phyloP scores from a whole-genome alignment of 148 eudicot species.

The Rhododendron molle region DNA sequence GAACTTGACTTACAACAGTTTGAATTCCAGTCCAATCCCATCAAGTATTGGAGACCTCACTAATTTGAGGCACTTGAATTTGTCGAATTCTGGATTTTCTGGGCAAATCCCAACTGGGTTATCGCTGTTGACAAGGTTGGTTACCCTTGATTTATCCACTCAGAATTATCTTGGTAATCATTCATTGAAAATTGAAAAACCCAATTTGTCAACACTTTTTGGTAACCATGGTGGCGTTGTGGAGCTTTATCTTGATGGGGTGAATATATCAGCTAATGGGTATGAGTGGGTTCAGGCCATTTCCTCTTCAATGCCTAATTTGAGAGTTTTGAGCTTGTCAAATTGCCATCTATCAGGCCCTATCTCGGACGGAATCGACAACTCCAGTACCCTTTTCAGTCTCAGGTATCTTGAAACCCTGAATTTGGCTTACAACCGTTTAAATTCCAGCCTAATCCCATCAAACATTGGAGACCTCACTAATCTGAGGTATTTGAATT shows the following conservation, averaged over 20 bases:
- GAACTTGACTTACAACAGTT: no score
- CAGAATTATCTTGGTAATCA: no score
- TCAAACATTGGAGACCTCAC: conserved; percentile 18
- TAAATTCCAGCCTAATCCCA: conserved; percentile 13
- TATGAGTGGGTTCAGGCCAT: conserved; percentile 6
- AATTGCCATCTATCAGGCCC: conserved; percentile 21
- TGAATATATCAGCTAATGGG: conserved; percentile 10
- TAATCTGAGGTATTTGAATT: conserved; percentile 21
- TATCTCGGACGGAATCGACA: conserved; percentile 8
- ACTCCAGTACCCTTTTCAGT: conserved; percentile 14
- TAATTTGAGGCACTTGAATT: no score
- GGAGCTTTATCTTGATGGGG: conserved; percentile 17
- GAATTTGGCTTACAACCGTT: conserved; percentile 29
- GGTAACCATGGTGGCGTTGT: not conserved
- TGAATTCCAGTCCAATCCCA: no score
- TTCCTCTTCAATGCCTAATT: conserved; percentile 13
- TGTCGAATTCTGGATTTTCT: no score
- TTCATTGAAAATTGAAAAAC: not conserved
- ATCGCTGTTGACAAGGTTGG: no score
- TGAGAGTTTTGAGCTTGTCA: conserved; percentile 15
- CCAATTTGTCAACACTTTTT: not conserved
- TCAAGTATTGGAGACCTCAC: no score
- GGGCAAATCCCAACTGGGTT: no score
- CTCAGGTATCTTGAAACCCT: conserved; percentile 19
- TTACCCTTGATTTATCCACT: no score